A percentile compares a stretch with the other conserved stretches of the same genome.
Conservation (phyloP, 345 rosid species). For the Atalantia buxifolia region DNA sequence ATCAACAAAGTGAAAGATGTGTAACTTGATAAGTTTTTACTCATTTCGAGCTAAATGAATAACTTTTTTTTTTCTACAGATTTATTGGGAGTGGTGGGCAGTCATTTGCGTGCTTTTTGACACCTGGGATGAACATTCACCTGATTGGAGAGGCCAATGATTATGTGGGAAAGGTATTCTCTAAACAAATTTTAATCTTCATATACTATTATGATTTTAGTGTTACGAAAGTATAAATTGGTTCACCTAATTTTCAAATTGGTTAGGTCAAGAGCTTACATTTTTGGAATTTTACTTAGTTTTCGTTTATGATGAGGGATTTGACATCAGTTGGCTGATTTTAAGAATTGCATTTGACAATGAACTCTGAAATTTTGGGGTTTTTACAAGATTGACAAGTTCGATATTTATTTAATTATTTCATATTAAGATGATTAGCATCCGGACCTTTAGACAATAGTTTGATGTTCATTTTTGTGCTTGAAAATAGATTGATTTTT, state of each 20-base stretch:
- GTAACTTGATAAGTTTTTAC: neutral
- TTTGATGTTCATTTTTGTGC: neutral
- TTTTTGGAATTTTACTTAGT: neutral
- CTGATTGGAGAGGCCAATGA: conserved; percentile 97
- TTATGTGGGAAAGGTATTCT: conserved; percentile 91
- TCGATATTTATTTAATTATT: neutral
- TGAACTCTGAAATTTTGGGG: neutral
- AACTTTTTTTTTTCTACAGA: conserved; percentile 37
- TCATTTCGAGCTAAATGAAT: conserved; percentile 17
- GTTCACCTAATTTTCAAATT: neutral
- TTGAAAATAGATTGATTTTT: neutral
- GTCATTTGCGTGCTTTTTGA: conserved; percentile 94
- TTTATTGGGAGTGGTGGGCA: conserved; percentile 97
- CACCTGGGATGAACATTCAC: conserved; percentile 90
- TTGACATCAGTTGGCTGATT: neutral
- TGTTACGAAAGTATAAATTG: neutral
- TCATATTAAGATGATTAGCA: conserved; percentile 4
- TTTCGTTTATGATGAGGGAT: neutral
- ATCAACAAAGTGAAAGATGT: neutral
- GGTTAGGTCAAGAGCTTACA: neutral
- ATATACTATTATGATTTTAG: neutral
- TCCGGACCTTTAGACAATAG: neutral
- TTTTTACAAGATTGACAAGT: neutral
- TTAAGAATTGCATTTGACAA: too few species aligned
- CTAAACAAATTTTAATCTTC: neutral